Base-by-base conservation (phyloP, 208 protist genomes). In the Sergeia podlipaevii region DNA sequence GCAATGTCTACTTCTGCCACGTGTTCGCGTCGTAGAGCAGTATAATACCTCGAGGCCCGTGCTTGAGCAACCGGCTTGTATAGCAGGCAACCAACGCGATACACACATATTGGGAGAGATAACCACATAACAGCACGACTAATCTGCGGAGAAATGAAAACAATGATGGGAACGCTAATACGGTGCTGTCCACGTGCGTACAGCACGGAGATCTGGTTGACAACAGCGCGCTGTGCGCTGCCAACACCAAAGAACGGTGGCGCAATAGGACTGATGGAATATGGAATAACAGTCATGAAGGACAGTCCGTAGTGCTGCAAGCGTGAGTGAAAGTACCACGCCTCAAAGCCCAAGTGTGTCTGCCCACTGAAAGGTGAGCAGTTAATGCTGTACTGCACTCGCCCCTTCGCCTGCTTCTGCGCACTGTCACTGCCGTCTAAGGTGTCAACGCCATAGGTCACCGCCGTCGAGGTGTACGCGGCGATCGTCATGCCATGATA, bases 1-100 rank as follows among this genome's bases (percentile, higher is more conserved):
- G 78, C 85, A 21, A 92, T 51, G 53, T 92, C 84, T 60, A 88
- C 77, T 56, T 88, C 88, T 4, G 79, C 65, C 10, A 79, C 33
- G 59, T 95, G 78, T 46, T 79, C 54, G 27, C 72, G 57, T 20
- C 88, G 80, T 50, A 70, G 53, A 37, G 65, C 18, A 5, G 48
- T 48, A 62, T 77, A 89, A 55, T 79, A 70, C 33, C 57, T 23
- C 2, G 73, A 57, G 2, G 67, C 70, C 36, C 62, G 73, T 27
- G 55, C 58, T n/a, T 73, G 63, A 33, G 65, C 65, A 54, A 77
- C 78, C n/a, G 81, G 79, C 1, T 52, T 50, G 66, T 81, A 87
- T 15, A 80, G 33, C 42, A 84, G 27, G 11, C 48, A 32, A 11
- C 50, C 70, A 6, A 89, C 28, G 38, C 81, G 70, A 58, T 87